Conservation (phyloP, 148 eudicot species). For the Vaccinium macrocarpon region DNA sequence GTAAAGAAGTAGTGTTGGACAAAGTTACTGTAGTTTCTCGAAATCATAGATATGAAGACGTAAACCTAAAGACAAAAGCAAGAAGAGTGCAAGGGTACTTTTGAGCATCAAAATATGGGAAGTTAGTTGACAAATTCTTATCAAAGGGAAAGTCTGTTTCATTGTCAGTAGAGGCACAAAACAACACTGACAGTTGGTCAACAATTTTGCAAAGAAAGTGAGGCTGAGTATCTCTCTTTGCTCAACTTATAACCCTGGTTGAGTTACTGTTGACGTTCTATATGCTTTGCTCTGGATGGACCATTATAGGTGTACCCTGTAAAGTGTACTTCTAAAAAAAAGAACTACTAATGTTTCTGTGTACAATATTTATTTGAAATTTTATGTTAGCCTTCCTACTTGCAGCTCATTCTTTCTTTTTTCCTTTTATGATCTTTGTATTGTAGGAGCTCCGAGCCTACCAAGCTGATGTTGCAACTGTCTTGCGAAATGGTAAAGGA, state of each 20-base stretch:
- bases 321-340: not conserved
- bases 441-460: constrained; percentile 92
- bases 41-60: not conserved
- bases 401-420: constrained; percentile 17
- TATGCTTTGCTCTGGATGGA: not conserved
- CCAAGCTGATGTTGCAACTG: constrained; percentile 99
- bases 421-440: constrained; percentile 9
- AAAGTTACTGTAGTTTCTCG: not conserved
- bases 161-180: not conserved
- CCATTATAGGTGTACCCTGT: not conserved
- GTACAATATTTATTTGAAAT: not conserved
- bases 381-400: not conserved
- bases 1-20: not conserved
- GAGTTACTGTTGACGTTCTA: not conserved
- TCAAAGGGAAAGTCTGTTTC: not conserved
- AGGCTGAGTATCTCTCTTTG: not conserved
- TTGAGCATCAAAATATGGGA: not conserved
- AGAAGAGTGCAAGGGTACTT: not conserved
- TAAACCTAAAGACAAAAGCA: not conserved
- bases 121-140: not conserved
- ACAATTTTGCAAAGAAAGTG: not conserved
- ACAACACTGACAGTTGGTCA: not conserved
- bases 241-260: not conserved
- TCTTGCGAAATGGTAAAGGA: constrained; percentile 82
- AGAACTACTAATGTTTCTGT: constrained; percentile 1